A percentile compares a stretch with the other conserved stretches of the same genome.
Conservation (phyloP, 2,329 filamentous ascomycete genomes). For the Trichoderma endophyticum region DNA sequence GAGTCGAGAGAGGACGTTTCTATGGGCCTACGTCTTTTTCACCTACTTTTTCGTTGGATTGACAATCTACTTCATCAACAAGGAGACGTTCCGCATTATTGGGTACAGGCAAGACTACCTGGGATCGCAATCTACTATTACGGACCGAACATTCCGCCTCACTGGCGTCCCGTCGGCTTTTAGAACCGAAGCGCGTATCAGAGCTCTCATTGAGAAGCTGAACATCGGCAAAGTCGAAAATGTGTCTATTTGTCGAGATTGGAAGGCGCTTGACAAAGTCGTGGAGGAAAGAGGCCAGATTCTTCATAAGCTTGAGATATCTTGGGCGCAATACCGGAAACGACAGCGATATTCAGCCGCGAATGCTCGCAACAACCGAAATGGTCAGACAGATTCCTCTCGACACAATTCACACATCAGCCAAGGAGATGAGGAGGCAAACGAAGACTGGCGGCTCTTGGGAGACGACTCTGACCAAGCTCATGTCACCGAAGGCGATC, state of each 20-base stretch:
- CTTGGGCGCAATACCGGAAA: conserved; percentile 68
- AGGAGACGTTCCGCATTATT: conserved; percentile 82
- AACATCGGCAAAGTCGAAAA: conserved; percentile 87
- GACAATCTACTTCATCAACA: conserved; percentile 77
- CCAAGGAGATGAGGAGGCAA: conserved; percentile 42
- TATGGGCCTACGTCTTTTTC: conserved; percentile 95
- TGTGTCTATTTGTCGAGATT: conserved; percentile 82
- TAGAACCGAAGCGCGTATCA: conserved; percentile 78
- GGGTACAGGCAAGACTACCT: conserved; percentile 84
- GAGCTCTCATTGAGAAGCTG: conserved; percentile 80
- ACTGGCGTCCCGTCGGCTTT: conserved; percentile 82
- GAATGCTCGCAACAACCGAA: background rate
- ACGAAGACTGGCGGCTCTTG: conserved; percentile 61
- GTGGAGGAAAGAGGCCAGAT: conserved; percentile 64
- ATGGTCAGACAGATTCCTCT: conserved; percentile 20
- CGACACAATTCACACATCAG: conserved; percentile 30
- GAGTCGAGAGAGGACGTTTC: conserved; percentile 48
- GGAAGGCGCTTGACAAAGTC: conserved; percentile 75
- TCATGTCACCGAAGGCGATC: conserved; percentile 41
- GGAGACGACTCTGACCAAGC: conserved; percentile 38
- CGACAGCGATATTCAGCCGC: conserved; percentile 22
- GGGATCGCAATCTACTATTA: conserved; percentile 90
- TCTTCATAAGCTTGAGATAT: conserved; percentile 73
- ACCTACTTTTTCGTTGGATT: conserved; percentile 86
- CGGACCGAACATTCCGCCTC: conserved; percentile 87